These are phyloP conservation scores for Xerocomus brunneocitrinus DNA, from an alignment of 768 basidiomycete genomes.

Conservation along the genomic window DNA sequence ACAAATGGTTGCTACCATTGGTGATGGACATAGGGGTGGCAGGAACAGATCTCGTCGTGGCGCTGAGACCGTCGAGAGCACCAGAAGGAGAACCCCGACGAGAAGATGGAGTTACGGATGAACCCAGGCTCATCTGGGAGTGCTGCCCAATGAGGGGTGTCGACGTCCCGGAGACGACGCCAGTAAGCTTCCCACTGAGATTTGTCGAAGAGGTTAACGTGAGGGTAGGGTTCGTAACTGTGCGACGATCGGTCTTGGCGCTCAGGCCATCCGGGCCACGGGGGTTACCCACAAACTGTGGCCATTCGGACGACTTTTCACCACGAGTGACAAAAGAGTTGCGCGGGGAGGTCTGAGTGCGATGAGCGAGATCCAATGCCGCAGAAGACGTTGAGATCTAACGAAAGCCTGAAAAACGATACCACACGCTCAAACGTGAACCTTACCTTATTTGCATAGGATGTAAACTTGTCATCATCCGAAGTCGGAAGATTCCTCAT, in stretches of 20 bases:
- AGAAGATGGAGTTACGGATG: conserved; percentile 43
- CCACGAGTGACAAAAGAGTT: conserved; percentile 53
- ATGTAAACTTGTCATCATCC: conserved; percentile 81
- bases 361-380: conserved; percentile 87
- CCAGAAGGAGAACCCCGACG: conserved; percentile 74
- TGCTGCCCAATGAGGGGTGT: conserved; percentile 65
- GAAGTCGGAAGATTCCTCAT: conserved; percentile 85
- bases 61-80: conserved; percentile 54
- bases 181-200: conserved; percentile 38
- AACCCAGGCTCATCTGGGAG: conserved; percentile 41
- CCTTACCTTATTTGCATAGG: conserved; percentile 62
- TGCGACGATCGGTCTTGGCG: conserved; percentile 60
- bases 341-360: conserved; percentile 75
- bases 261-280: conserved; percentile 57
- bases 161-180: conserved; percentile 52
- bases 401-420: conserved; percentile 1
- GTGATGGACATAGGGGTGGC: conserved; percentile 68
- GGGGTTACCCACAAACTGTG: conserved; percentile 69
- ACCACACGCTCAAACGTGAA: conserved; percentile 2
- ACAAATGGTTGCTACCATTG: conserved; percentile 43
- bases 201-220: conserved; percentile 58
- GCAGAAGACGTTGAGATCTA: conserved; percentile 86
- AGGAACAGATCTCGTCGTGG: conserved; percentile 74
- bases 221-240: conserved; percentile 69
- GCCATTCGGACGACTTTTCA: conserved; percentile 89